Conservation (phyloP, 371 early-diverging fungal genomes). For the Entomophthora muscae region DNA sequence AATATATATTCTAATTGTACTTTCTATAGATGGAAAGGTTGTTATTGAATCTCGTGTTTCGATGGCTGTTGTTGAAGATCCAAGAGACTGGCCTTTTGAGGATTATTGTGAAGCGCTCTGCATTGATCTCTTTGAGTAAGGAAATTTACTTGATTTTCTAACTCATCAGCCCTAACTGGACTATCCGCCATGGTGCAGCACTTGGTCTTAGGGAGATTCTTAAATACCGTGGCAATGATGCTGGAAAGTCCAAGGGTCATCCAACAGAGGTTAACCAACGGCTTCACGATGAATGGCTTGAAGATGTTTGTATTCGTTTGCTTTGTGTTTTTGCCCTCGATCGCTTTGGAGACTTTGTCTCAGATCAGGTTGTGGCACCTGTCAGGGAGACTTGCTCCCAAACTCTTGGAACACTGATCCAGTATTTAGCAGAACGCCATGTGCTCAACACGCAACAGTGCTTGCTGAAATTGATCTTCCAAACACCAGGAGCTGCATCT, state of each 20-base stretch:
- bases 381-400: constrained; percentile 93
- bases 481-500: constrained; percentile 26
- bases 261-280: constrained; percentile 33
- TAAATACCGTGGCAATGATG: constrained; percentile 70
- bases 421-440: constrained; percentile 34
- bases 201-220: constrained; percentile 81
- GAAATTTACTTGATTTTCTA: background rate
- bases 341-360: constrained; percentile 91
- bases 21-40: background rate
- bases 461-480: constrained; percentile 35
- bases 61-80: background rate
- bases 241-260: constrained; percentile 33
- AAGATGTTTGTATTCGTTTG: constrained; percentile 73
- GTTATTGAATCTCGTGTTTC: constrained; percentile 5
- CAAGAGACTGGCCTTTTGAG: constrained; percentile 80
- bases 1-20: no score
- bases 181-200: constrained; percentile 89
- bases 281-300: constrained; percentile 60
- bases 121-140: constrained; percentile 66
- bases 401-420: constrained; percentile 68
- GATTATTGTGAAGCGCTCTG: constrained; percentile 75
- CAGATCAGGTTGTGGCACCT: constrained; percentile 87
- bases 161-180: constrained; percentile 55
- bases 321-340: constrained; percentile 87
- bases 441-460: constrained; percentile 32